Percentiles rank a stretch among this genome's conserved stretches.
These are phyloP conservation scores for Saccharomyces hybrid DNA, from an alignment of 1,139 yeast species.

Conservation along the genomic window DNA sequence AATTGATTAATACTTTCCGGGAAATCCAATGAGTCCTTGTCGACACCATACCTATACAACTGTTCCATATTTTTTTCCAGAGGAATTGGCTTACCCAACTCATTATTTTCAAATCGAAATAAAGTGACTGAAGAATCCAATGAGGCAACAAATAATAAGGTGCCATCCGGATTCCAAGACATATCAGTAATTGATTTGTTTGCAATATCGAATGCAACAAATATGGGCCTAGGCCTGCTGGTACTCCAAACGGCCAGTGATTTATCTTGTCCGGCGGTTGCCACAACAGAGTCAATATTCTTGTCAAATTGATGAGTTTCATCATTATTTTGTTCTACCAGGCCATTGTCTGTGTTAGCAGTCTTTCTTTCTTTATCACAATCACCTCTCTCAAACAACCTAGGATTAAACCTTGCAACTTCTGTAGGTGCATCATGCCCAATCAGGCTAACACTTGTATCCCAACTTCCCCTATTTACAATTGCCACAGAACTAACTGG, in stretches of 20 bases:
- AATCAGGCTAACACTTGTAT: slow-evolving; percentile 72
- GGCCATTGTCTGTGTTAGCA: background rate
- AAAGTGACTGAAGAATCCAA: slow-evolving; percentile 78
- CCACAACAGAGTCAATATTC: slow-evolving; percentile 43
- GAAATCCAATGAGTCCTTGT: slow-evolving; percentile 70
- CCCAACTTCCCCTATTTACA: slow-evolving; percentile 90
- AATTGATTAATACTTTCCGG: slow-evolving; percentile 86
- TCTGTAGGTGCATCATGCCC: slow-evolving; percentile 98
- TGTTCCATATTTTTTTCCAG: slow-evolving; percentile 59
- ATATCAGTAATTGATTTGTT: slow-evolving; percentile 63
- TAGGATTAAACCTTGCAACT: slow-evolving; percentile 83
- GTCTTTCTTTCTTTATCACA: slow-evolving; percentile 5
- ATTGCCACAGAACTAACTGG: slow-evolving; percentile 88
- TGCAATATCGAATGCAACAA: slow-evolving; percentile 57
- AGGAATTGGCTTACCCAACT: slow-evolving; percentile 68
- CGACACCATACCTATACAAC: slow-evolving; percentile 80
- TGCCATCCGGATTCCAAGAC: slow-evolving; percentile 76
- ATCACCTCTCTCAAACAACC: slow-evolving; percentile 39
- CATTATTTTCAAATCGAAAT: slow-evolving; percentile 59
- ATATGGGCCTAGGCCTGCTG: slow-evolving; percentile 49
- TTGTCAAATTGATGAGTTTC: slow-evolving; percentile 13
- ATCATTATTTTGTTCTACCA: slow-evolving; percentile 4
- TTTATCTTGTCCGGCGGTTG: slow-evolving; percentile 76
- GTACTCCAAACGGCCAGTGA: slow-evolving; percentile 69
- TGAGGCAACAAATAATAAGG: slow-evolving; percentile 62